Evolutionary conservation across 768 basidiomycete genomes (phyloP), one percentile per base, ranked within the genome.

Genomic region (Sarcodon aspratus): DNA sequence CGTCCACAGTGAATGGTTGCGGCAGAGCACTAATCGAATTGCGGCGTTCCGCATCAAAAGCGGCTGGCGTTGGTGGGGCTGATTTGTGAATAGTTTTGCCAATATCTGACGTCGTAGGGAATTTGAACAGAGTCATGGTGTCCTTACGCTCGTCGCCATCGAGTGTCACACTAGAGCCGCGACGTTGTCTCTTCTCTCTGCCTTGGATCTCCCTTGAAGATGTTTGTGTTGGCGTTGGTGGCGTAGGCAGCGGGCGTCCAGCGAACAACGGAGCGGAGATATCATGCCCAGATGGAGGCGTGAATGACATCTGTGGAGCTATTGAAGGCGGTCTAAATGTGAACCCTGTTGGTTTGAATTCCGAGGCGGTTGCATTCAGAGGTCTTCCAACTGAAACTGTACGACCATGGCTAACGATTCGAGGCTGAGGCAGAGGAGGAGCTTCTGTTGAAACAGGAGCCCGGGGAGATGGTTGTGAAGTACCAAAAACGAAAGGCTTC

Each of bases 401-500:
- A 12, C 73, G 71, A 27, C 54, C 44, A 51, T 76, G 75, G 12
- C 53, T 52, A 33, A 50, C 27, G 7, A 46, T 49, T 9, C 11
- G 15, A 17, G 15, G 40, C 13, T 8, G 7, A 17, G 33, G 17
- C 12, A 43, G 9, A 9, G 48, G 12, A 5, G 45, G 6, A 11
- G 52, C 3, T 9, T 42, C 36, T 11, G 48, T 18, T 8, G 45
- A 31, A 15, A 31, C 42, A 27, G 50, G 37, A 10, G 12, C 32
- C 2, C 45, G 61, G 49, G 44, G 68, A 49, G 11, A 64, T 35
- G 38, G 70, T 59, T 34, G 70, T 60, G 52, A 61, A 33, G 65
- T 52, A 47, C 85, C 85, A 60, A 91, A 91, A 8, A 89, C 80
- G 54, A 92, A 92, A 0, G 89, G 86, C 59, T 86, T 87, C 6